Conservation (phyloP, 176 grass and related monocot species). For the Themeda triandra region DNA sequence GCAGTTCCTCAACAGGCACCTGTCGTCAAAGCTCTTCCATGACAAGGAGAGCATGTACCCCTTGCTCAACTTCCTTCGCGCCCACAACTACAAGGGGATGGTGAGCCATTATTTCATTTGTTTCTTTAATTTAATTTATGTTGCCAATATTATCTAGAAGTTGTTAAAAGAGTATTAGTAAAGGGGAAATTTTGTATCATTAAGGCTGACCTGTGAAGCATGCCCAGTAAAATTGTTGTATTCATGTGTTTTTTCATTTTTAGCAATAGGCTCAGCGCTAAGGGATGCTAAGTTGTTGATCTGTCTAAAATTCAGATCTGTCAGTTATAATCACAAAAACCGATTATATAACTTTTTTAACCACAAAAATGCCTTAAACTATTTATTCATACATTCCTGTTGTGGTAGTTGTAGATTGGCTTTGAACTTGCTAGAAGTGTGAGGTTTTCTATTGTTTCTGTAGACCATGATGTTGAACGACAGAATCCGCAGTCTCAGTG, state of each 20-base stretch:
- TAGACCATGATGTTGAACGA: conserved; percentile 99
- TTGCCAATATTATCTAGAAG: background rate
- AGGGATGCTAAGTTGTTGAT: background rate
- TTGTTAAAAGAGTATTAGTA: background rate
- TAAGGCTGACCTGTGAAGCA: background rate
- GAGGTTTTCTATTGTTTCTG: background rate
- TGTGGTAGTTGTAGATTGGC: background rate
- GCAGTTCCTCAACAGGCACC: conserved; percentile 98
- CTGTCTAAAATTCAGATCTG: background rate
- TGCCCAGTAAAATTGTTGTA: background rate
- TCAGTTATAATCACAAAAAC: background rate
- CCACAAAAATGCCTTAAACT: background rate
- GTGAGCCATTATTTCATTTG: conserved; percentile 31
- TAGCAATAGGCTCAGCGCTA: no score
- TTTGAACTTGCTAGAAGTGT: background rate
- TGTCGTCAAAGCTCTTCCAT: conserved; percentile 95
- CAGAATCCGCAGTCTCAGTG: conserved; percentile 87
- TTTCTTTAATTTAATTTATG: background rate
- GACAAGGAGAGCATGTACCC: conserved; percentile 98
- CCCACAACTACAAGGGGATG: conserved; percentile 99
- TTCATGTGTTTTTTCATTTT: background rate
- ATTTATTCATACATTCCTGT: background rate
- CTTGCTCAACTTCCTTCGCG: conserved; percentile 88
- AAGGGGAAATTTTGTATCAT: background rate
- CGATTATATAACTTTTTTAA: background rate